Evolutionary conservation across 1,284 basidiomycete species (phyloP).

Genomic region (Apiotrichum domesticum): DNA sequence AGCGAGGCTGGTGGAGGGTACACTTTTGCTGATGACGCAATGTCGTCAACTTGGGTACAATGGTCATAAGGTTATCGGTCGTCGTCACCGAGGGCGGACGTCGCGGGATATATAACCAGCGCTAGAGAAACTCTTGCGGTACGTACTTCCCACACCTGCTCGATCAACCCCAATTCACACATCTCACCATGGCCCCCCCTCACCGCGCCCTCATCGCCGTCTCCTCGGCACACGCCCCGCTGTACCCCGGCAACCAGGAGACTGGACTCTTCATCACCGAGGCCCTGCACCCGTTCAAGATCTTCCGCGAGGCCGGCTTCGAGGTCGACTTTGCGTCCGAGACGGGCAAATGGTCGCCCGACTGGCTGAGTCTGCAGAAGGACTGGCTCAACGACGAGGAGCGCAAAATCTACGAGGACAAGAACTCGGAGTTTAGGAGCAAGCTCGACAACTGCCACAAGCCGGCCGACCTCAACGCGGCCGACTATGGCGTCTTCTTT

Average conservation of each 20-base stretch:
- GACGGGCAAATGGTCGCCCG: slow-evolving; percentile 15
- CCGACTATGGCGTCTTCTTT: slow-evolving; percentile 21
- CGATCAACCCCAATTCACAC: no score
- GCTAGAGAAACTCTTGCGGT: no score
- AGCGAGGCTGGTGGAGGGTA: no score
- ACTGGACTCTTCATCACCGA: slow-evolving; percentile 24
- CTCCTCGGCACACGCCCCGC: slow-evolving; percentile 16
- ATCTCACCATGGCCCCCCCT: slow-evolving; percentile 16
- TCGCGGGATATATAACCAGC: no score
- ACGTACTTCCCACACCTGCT: no score
- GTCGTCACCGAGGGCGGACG: no score
- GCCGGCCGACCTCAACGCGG: slow-evolving; percentile 8
- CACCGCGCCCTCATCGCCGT: slow-evolving; percentile 18
- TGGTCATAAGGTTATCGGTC: no score
- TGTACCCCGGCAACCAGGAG: slow-evolving; percentile 15
- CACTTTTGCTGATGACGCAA: no score
- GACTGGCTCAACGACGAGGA: slow-evolving; percentile 15
- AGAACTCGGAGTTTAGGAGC: slow-evolving; percentile 11
- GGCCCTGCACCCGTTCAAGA: slow-evolving; percentile 22
- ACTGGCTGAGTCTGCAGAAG: slow-evolving; percentile 9
- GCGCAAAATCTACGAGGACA: slow-evolving; percentile 14
- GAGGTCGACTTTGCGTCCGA: slow-evolving; percentile 20
- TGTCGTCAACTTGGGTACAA: no score
- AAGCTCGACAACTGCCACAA: slow-evolving; percentile 17
- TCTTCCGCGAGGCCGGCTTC: slow-evolving; percentile 19